These are phyloP conservation scores for Penicillium brasilianum DNA, from an alignment of 2,329 filamentous ascomycete species.

Conservation along the genomic window DNA sequence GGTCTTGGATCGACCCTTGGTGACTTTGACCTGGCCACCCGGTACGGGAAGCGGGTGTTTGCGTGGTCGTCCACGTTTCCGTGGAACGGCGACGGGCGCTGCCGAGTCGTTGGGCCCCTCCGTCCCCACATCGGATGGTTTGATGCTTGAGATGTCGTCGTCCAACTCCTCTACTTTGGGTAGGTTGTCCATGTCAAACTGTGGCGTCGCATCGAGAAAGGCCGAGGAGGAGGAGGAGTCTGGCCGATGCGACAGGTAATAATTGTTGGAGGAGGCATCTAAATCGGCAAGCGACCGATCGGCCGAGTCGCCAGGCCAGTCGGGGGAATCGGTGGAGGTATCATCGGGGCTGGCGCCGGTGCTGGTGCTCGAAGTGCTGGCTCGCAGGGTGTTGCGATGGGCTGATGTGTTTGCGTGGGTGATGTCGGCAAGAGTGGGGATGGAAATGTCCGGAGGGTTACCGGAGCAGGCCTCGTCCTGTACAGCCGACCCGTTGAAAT, in stretches of 20 bases:
- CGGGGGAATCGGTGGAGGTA: slow-evolving; percentile 38
- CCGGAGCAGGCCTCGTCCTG: slow-evolving; percentile 31
- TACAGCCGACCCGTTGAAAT: slow-evolving; percentile 30
- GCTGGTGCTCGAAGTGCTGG: slow-evolving; percentile 32
- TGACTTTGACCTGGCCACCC: slow-evolving; percentile 68
- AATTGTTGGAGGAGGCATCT: slow-evolving; percentile 21
- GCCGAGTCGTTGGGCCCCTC: slow-evolving; percentile 30
- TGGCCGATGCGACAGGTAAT: background rate
- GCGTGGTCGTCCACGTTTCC: slow-evolving; percentile 78
- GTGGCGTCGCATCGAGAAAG: slow-evolving; percentile 1
- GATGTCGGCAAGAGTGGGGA: slow-evolving; percentile 33
- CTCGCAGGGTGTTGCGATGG: slow-evolving; percentile 24
- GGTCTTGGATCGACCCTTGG: slow-evolving; percentile 70
- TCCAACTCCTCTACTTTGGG: slow-evolving; percentile 62
- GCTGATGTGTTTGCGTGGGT: slow-evolving; percentile 27
- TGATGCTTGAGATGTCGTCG: slow-evolving; percentile 44
- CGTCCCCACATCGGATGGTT: slow-evolving; percentile 36
- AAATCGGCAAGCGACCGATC: slow-evolving; percentile 30
- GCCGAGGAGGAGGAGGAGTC: slow-evolving; percentile 3
- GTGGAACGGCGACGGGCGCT: slow-evolving; percentile 46
- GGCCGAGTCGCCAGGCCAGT: slow-evolving; percentile 32
- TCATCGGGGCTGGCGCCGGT: slow-evolving; percentile 43
- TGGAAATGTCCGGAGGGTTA: slow-evolving; percentile 28
- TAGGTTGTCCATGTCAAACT: slow-evolving; percentile 40
- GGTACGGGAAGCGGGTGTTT: slow-evolving; percentile 73